A percentile compares a stretch with the other conserved stretches of the same genome.
phyloP scores from a whole-genome alignment of 495 filamentous ascomycete genomes.

The Hypoxylon perforatum region DNA sequence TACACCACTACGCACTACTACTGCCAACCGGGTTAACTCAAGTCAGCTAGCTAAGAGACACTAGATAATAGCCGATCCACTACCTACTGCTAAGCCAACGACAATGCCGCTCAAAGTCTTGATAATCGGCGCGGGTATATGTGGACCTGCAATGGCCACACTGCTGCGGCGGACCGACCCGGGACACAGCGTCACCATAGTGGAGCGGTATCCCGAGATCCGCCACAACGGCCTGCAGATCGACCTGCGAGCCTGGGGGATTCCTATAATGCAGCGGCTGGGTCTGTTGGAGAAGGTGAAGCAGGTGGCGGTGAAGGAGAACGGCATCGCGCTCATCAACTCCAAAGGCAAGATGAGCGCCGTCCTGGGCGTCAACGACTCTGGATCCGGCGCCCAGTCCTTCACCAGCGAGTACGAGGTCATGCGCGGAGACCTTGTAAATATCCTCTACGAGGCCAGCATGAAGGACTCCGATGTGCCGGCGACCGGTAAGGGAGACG shows the following conservation, averaged over 20 bases:
- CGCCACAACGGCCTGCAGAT: conserved; percentile 60
- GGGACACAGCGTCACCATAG: conserved; percentile 58
- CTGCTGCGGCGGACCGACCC: conserved; percentile 52
- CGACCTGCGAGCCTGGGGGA: conserved; percentile 59
- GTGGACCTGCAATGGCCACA: conserved; percentile 79
- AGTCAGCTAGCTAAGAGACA: no score
- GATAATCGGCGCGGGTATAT: conserved; percentile 90
- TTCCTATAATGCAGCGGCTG: conserved; percentile 61
- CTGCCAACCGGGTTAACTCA: no score
- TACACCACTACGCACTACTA: no score
- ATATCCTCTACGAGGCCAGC: conserved; percentile 58
- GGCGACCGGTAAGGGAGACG: background rate
- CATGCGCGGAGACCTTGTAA: conserved; percentile 59
- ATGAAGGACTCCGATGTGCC: conserved; percentile 48
- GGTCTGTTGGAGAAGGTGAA: conserved; percentile 57
- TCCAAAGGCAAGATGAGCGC: conserved; percentile 49
- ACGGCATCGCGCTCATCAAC: conserved; percentile 56
- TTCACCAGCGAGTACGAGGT: conserved; percentile 66
- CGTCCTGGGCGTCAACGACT: conserved; percentile 49
- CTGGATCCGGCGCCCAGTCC: conserved; percentile 53
- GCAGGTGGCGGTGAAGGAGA: conserved; percentile 47
- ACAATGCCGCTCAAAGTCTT: conserved; percentile 69
- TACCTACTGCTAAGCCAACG: background rate
- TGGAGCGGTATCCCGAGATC: conserved; percentile 59
- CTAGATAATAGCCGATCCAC: no score